A percentile compares a stretch with the other conserved stretches of the same genome.
These are phyloP conservation scores for Omphalotus olearius DNA, from an alignment of 1,284 basidiomycete genomes.

Conservation along the genomic window DNA sequence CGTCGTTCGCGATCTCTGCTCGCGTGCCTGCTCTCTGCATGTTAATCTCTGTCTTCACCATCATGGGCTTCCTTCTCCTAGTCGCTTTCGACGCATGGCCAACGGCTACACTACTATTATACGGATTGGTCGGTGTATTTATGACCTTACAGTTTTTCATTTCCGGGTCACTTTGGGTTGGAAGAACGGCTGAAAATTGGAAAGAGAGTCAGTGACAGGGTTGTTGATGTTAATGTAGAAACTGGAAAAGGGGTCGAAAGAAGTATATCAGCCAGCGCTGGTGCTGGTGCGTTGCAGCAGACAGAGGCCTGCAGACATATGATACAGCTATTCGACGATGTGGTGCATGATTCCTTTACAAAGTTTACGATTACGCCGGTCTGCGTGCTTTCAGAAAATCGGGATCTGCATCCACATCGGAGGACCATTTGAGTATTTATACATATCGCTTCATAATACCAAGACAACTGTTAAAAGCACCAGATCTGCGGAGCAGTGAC, in stretches of 20 bases:
- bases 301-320: no score
- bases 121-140: constrained; percentile 49
- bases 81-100: constrained; percentile 64
- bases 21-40: constrained; percentile 57
- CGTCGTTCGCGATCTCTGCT: constrained; percentile 60
- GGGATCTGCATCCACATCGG: no score
- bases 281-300: no score
- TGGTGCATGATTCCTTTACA: no score
- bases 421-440: no score
- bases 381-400: no score
- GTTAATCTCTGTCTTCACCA: constrained; percentile 44
- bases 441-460: no score
- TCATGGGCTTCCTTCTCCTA: constrained; percentile 54
- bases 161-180: constrained; percentile 34
- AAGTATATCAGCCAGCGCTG: no score
- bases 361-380: no score
- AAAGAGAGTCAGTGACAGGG: not conserved
- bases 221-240: not conserved
- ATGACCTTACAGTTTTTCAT: constrained; percentile 62
- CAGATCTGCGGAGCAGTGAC: no score
- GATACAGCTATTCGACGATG: no score
- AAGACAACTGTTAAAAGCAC: no score
- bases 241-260: not conserved
- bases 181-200: not conserved
- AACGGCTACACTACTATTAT: constrained; percentile 51